Conservation (phyloP, 805 yeast genomes). For the Lachancea thermotolerans region DNA sequence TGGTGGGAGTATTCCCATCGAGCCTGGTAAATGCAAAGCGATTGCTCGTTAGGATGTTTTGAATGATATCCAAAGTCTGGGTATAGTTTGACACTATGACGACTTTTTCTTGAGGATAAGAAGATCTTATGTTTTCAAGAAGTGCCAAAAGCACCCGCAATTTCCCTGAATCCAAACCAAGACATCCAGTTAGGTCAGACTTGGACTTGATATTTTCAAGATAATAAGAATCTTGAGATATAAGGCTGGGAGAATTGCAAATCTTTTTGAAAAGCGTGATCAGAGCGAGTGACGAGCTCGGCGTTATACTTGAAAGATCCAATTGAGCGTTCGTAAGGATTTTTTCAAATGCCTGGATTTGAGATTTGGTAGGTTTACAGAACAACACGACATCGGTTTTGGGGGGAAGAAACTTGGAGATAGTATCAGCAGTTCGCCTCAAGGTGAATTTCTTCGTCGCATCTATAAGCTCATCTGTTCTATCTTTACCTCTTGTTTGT, state of each 20-base stretch:
- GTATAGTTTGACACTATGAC: constrained; percentile 87
- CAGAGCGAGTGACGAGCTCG: constrained; percentile 49
- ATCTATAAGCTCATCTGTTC: constrained; percentile 55
- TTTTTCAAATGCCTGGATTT: constrained; percentile 47
- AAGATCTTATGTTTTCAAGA: constrained; percentile 40
- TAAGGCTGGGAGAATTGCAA: constrained; percentile 72
- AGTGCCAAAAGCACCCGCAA: constrained; percentile 52
- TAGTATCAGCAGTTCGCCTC: constrained; percentile 59
- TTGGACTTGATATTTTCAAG: constrained; percentile 5
- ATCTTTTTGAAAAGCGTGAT: constrained; percentile 73
- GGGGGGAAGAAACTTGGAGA: constrained; percentile 57
- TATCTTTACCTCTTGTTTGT: constrained; percentile 50
- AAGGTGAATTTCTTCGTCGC: constrained; percentile 62
- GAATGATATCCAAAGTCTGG: constrained; percentile 73
- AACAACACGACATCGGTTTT: constrained; percentile 72
- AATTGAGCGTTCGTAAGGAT: constrained; percentile 32
- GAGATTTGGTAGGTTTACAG: constrained; percentile 65
- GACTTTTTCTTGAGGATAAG: constrained; percentile 55
- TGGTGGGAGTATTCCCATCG: constrained; percentile 79
- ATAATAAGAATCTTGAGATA: constrained; percentile 40
- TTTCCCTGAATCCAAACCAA: constrained; percentile 49
- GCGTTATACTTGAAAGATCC: constrained; percentile 25
- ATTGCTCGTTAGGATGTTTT: constrained; percentile 43
- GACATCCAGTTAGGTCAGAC: constrained; percentile 1
- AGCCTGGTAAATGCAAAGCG: constrained; percentile 52